Evolutionary conservation across 306 rosid genomes (phyloP).

Genomic region (Prunus persica): Prunus_persica_NCBIv2 NC_034011.1:235001-235500

Average conservation of each 20-base stretch:
- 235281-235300: constrained; percentile 53
- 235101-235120: background rate
- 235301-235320: constrained; percentile 75
- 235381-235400: background rate
- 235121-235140: constrained; percentile 1
- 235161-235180: constrained; percentile 1
- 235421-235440: background rate
- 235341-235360: constrained; percentile 60
- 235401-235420: background rate
- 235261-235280: constrained; percentile 33
- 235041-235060: background rate
- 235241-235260: background rate
- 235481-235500: constrained; percentile 9
- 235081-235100: background rate
- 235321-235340: constrained; percentile 68
- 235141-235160: background rate
- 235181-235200: background rate
- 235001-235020: background rate
- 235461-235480: background rate
- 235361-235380: background rate
- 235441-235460: background rate
- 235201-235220: background rate
- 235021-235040: background rate
- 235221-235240: background rate
- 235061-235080: background rate